Base-by-base conservation (phyloP, 495 filamentous ascomycete genomes). In the Darksidea phi region DNA sequence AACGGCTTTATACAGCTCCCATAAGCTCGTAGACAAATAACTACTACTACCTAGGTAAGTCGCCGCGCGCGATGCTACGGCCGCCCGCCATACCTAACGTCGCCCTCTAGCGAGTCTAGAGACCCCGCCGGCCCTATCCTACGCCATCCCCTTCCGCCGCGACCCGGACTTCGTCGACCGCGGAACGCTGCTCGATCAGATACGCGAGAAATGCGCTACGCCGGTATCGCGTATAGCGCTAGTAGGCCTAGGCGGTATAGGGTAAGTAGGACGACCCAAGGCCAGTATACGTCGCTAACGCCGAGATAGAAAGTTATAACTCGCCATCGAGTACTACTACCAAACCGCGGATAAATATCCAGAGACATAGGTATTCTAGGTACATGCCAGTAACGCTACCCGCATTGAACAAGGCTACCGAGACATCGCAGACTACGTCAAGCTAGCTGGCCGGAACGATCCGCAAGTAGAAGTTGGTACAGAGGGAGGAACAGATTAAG, bases 281-380 rank as follows among this genome's bases (percentile, higher is more conserved):
- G 21, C 17, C 8, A 48, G 25, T 52, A 26, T 59, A 24, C 41
- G 32, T 48, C 17, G 58, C 37, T 43, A 43, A 45, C 20, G 45
- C 25, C 18, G 24, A 18, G 36, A 32, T 3, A 82, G 77, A 11
- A 84, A 83, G 71, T 78, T 78, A 1, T 78, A 83, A 54, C 75
- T 82, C 46, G 80, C 81, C 2, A 76, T 84, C 38, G 76, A 79
- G 57, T 78, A 76, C 57, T 70, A 68, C 7, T 80, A 78, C 68
- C 69, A 70, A 36, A 66, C 72, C 8, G 51, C 62, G 58, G 67
- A 73, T 20, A 32, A 54, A 1, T 52, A 63, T n/a, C 57, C 56
- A 13, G 38, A 52, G 7, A 70, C 55, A 8, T 70, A 56, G 56
- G 68, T 72, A 18, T 70, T 72, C 60, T 71, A 57, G 65, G 62